Evolutionary conservation across 345 rosid genomes (phyloP), one percentile per base, ranked within the genome.

Genomic region (Ceriops decandra): DNA sequence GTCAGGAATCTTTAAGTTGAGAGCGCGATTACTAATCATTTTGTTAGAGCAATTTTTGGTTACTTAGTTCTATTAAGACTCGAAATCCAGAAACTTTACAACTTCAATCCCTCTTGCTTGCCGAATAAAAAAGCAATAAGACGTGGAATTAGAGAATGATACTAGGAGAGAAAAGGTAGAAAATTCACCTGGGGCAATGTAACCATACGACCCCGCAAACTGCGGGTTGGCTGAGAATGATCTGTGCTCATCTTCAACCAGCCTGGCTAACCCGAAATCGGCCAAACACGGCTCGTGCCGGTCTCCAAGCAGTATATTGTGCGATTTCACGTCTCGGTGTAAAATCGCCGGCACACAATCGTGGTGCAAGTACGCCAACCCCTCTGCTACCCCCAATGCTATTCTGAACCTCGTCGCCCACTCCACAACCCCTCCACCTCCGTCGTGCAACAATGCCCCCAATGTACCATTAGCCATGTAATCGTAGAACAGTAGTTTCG

Each of bases 181-280:
- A 64, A 15, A 67, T 81, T 72, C 70, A 84, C 98, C 98, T 0
- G 98, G 98, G 15, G 98, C 98, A 35, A 93, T 88, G 93, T 93
- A 93, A 51, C 98, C 98, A 20, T 86, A 88, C 46, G 98, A 93
- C 27, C 98, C 97, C 2, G 90, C 98, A 56, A 90, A 74, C 33
- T 90, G 85, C 0, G 90, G 95, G 68, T 69, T 82, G 0, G 76
- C 82, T 0, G 87, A 80, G 61, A 86, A 78, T 0, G 92, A 74
- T 35, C 74, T 72, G 0, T 61, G 77, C 19, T 78, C 85, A 2
- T 83, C 87, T 61, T 85, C 87, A 28, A 90, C 86, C 71, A 86
- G 70, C 72, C 88, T 66, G 0, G 97, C 93, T 19, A 93, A 81
- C 60, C 98, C 98, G 63, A 93, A 93, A 79, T 93, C 98, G 0